Evolutionary conservation across 441 rosid genomes (phyloP).

Genomic region (Pelargonium australe): DNA sequence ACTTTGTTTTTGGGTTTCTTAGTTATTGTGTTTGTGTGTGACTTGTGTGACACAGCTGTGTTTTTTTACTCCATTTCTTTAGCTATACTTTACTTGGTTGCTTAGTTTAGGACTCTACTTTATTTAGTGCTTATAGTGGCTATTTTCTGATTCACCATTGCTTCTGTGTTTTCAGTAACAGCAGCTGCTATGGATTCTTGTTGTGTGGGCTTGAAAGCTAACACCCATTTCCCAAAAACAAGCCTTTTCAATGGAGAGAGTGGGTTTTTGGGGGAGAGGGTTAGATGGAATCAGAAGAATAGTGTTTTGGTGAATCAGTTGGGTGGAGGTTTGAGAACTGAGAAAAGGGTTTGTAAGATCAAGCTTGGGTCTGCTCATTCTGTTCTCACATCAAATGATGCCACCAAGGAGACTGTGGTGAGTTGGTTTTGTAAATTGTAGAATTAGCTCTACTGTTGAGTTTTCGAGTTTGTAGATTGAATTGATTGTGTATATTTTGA

Average conservation of each 20-base stretch:
- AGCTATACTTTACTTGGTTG: conserved; percentile 3
- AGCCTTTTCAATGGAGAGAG: conserved; percentile 31
- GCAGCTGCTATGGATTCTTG: conserved; percentile 51
- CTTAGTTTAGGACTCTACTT: conserved; percentile 6
- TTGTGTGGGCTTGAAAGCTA: conserved; percentile 37
- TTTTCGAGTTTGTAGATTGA: neutral
- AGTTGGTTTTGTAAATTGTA: conserved; percentile 16
- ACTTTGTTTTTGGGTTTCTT: neutral
- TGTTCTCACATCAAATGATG: conserved; percentile 51
- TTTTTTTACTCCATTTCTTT: neutral
- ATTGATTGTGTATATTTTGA: neutral
- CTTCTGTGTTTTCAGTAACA: conserved; percentile 5
- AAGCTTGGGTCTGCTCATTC: conserved; percentile 48
- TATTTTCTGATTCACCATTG: neutral
- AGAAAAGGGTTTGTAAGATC: conserved; percentile 28
- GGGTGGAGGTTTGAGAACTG: conserved; percentile 31
- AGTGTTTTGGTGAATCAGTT: conserved; percentile 28
- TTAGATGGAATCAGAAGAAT: conserved; percentile 36
- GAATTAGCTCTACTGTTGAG: neutral
- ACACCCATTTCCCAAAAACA: conserved; percentile 27
- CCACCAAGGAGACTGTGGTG: conserved; percentile 48
- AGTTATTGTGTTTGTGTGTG: neutral
- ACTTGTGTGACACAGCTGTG: conserved; percentile 6
- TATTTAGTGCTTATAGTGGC: neutral
- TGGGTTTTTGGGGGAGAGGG: conserved; percentile 54